These are phyloP conservation scores for Pseudocercospora eumusae DNA, from an alignment of 2,329 filamentous ascomycete genomes.

Conservation along the genomic window DNA sequence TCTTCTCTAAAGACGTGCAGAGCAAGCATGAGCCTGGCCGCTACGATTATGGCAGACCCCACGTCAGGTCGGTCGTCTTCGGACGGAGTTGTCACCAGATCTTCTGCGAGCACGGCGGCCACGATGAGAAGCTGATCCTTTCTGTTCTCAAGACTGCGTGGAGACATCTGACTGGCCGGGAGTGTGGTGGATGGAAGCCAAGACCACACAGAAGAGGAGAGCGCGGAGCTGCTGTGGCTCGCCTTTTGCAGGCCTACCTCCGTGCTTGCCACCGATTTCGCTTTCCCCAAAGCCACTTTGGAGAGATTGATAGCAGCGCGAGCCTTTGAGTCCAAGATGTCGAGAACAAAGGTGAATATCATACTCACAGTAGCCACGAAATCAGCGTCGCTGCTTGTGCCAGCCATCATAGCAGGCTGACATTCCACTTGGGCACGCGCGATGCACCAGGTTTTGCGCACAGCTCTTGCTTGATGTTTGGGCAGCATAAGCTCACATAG, in stretches of 20 bases:
- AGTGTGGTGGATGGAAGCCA: slow-evolving; percentile 23
- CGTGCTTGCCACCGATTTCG: background rate
- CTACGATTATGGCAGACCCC: slow-evolving; percentile 15
- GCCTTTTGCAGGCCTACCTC: slow-evolving; percentile 1
- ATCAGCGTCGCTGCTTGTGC: slow-evolving; percentile 28
- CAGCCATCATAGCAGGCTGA: slow-evolving; percentile 18
- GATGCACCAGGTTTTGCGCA: slow-evolving; percentile 37
- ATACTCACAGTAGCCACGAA: slow-evolving; percentile 46
- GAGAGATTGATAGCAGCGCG: slow-evolving; percentile 33
- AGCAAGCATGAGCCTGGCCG: slow-evolving; percentile 55
- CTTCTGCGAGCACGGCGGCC: slow-evolving; percentile 33
- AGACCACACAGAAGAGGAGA: slow-evolving; percentile 27
- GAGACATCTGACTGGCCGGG: slow-evolving; percentile 11
- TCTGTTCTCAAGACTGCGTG: slow-evolving; percentile 18
- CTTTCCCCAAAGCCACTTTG: slow-evolving; percentile 29
- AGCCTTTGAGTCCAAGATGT: slow-evolving; percentile 34
- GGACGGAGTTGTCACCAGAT: slow-evolving; percentile 20
- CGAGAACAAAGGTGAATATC: slow-evolving; percentile 43
- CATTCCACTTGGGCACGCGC: slow-evolving; percentile 29
- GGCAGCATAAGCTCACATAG: slow-evolving; percentile 36
- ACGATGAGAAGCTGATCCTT: slow-evolving; percentile 35
- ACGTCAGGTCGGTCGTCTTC: background rate
- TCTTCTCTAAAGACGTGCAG: slow-evolving; percentile 90
- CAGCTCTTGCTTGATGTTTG: slow-evolving; percentile 24
- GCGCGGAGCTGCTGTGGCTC: background rate